Conservation (phyloP, 176 grass and related monocot species). For the Phoenix dactylifera region DNA sequence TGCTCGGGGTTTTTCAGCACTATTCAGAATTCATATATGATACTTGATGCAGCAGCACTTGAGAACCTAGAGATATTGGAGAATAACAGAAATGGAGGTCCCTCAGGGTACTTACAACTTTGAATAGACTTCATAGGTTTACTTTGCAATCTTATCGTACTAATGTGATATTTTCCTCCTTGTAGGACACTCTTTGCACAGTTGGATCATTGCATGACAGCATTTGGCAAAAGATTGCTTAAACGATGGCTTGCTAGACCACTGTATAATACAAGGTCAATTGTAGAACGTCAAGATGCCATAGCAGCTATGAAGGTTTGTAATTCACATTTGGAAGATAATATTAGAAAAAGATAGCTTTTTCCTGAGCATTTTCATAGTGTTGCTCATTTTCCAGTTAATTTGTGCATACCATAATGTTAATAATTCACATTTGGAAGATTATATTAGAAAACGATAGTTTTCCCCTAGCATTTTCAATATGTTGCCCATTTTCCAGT, state of each 20-base stretch:
- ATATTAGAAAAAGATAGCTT: slow-evolving; percentile 1
- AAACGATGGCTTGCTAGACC: slow-evolving; percentile 87
- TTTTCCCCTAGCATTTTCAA: background rate
- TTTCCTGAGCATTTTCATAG: background rate
- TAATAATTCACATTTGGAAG: slow-evolving; percentile 5
- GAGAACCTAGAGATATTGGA: slow-evolving; percentile 95
- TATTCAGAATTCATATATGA: slow-evolving; percentile 60
- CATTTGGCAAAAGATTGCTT: slow-evolving; percentile 84
- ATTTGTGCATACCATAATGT: too few species aligned
- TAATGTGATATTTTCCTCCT: slow-evolving; percentile 16
- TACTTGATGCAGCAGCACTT: slow-evolving; percentile 84
- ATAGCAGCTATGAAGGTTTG: slow-evolving; percentile 73
- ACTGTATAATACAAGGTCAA: slow-evolving; percentile 49
- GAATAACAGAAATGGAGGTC: slow-evolving; percentile 54
- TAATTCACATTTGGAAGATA: slow-evolving; percentile 4
- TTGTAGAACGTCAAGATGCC: slow-evolving; percentile 73
- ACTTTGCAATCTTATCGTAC: background rate
- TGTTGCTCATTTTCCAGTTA: too few species aligned
- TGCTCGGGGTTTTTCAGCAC: slow-evolving; percentile 33
- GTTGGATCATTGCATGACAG: slow-evolving; percentile 89
- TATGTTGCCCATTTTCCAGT: too few species aligned
- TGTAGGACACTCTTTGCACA: slow-evolving; percentile 90
- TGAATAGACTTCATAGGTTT: background rate
- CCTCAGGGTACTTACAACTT: slow-evolving; percentile 50
- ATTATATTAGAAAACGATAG: background rate